phyloP scores from a whole-genome alignment of 345 rosid genomes.

The Brassica nigra region DNA sequence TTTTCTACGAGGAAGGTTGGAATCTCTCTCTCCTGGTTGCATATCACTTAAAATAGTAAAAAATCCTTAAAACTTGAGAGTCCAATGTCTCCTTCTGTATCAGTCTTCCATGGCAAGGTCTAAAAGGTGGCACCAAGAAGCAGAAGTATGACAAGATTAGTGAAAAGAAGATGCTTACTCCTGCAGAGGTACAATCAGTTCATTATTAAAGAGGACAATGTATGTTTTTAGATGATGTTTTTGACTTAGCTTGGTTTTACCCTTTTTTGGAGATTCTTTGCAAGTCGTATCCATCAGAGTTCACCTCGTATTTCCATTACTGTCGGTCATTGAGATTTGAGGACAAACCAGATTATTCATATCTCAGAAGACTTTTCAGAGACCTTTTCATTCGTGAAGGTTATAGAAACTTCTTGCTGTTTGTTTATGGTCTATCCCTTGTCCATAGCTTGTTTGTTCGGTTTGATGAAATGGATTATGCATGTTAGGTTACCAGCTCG shows the following conservation, averaged over 20 bases:
- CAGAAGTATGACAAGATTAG: conserved; percentile 97
- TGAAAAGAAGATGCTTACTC: conserved; percentile 91
- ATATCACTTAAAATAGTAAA: not conserved
- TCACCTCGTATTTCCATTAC: conserved; percentile 92
- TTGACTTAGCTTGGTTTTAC: conserved; percentile 8
- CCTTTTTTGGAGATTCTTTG: conserved; percentile 65
- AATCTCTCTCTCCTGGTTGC: conserved; percentile 17
- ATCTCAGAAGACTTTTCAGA: conserved; percentile 88
- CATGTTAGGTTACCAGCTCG: conserved; percentile 78
- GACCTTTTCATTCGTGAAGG: conserved; percentile 96
- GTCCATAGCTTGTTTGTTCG: not conserved
- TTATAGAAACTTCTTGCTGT: conserved; percentile 34
- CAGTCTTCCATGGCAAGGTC: conserved; percentile 99
- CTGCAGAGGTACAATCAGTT: conserved; percentile 68
- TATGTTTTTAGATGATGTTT: not conserved
- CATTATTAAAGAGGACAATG: not conserved
- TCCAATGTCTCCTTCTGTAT: conserved; percentile 25
- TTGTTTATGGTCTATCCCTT: not conserved
- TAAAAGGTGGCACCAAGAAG: conserved; percentile 95
- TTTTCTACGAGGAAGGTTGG: conserved; percentile 92
- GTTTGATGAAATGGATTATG: conserved; percentile 10
- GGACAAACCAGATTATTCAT: conserved; percentile 96
- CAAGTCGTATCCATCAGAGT: conserved; percentile 83
- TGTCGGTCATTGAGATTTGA: conserved; percentile 95
- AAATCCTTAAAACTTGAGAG: conserved; percentile 5